Evolutionary conservation across 129 eudicot species (phyloP), one percentile per base, ranked within the genome.

Genomic region (Daucus carota): DNA sequence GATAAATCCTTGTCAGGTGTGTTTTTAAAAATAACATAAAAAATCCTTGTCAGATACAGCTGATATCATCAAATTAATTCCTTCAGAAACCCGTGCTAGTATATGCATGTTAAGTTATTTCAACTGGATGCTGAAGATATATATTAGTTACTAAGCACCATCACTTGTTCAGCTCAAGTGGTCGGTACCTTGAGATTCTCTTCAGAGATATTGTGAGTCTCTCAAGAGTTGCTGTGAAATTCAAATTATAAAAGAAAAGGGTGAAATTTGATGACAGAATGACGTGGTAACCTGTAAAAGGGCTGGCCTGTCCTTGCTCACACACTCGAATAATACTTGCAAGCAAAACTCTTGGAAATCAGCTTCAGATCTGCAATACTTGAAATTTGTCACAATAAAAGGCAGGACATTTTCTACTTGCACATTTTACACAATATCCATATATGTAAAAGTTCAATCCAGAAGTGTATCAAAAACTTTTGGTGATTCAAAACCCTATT

Each of bases 291-390:
- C 98, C 98, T 93, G 98, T 74, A 94, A 82, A 83, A 94, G 85
- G 42, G 97, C 92, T 52, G 99, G 97, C 62, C 96, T 89, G 80
- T 94, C 99, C 83, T 94, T 94, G 83, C 97, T 94, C 70, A 94
- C 97, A 79, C 99, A 94, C 88, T 91, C 99, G 28, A 94, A 94
- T 62, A 94, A 81, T 28, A 94, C 97, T 91, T 91, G 99, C 81
- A 91, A 77, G 92, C 99, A 91, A 70, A 91, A 94, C 80, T 94
- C 97, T 74, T 91, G 91, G 80, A 94, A 89, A 84, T 89, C 96
- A 71, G 76, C 73, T 70, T 89, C 97, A 11, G 87, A 87, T 84
- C 97, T 94, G 96, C 81, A 84, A 73, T 41, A 54, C 47, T 52
- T 15, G 31, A 20, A 78, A 71, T 29, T 28, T 63, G 70, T 70